Base-by-base conservation (phyloP, 2,329 filamentous ascomycete genomes). In the Thielaviopsis euricoi region DNA sequence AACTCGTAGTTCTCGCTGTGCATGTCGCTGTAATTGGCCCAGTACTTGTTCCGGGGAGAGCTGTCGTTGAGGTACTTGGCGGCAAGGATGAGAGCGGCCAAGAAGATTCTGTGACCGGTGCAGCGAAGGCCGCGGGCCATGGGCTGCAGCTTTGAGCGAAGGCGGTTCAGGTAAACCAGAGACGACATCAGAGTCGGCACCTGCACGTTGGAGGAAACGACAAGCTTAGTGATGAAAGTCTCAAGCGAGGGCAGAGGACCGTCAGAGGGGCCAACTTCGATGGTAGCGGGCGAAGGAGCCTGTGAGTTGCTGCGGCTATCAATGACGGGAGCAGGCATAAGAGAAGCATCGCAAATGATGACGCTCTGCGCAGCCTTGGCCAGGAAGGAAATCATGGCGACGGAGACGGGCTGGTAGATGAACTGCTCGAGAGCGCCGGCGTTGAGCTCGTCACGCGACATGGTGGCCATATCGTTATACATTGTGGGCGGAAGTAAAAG, bases 1-100 rank as follows among this genome's bases (percentile, higher is more conserved):
- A 97, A 98, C 67, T 77, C 81, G 67, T 74, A 77, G 61, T 65
- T 68, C 9, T 76, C 73, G 12, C 83, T 82, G 69, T 77, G 85
- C 64, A 95, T 84, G 66, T 84, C 75, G 61, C 86, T 95, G 77
- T 97, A 98, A 66, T 83, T 85, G 63, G 93, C 90, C 93, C 93
- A 98, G 78, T 98, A 93, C 83, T 97, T 97, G 81, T 98, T 98
- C 83, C 97, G 97, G 62, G 93, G 93, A 13, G 89, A 96, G 61
- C 89, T 95, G 77, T 97, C 93, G 71, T 98, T 97, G 65, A 97
- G 80, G 71, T 96, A 96, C 83, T 98, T 98, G 65, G 93, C 91
- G 1, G 93, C 83, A 52, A 85, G 77, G 67, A 93, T 93, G 64
- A 91, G 82, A 17, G 87, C 77, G 49, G 88, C 91, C 53, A 98